Percentiles rank a stretch among this genome's conserved stretches.
These are phyloP conservation scores for Aspergillus vadensis DNA, from an alignment of 2,329 filamentous ascomycete species.

Conservation along the genomic window DNA sequence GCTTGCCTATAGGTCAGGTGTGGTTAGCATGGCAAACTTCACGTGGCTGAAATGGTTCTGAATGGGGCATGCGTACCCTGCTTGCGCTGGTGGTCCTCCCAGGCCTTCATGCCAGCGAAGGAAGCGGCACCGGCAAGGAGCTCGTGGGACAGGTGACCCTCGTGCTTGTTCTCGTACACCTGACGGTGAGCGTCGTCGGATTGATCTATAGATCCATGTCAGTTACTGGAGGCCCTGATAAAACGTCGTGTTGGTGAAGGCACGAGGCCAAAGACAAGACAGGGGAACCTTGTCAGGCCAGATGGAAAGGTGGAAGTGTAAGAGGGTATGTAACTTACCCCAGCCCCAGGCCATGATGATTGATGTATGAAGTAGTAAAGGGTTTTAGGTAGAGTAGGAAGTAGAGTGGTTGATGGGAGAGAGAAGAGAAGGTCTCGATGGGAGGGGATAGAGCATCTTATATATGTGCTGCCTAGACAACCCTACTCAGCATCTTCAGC, in stretches of 20 bases:
- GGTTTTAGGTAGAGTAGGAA: slow-evolving; percentile 5
- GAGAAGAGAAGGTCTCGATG: neutral
- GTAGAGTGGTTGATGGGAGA: neutral
- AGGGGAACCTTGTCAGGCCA: neutral
- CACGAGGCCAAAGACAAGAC: neutral
- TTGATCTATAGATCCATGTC: slow-evolving; percentile 44
- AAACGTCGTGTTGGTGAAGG: neutral
- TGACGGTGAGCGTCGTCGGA: slow-evolving; percentile 57
- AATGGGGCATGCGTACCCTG: slow-evolving; percentile 55
- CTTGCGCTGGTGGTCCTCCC: slow-evolving; percentile 71
- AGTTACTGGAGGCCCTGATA: neutral
- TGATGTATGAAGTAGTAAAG: slow-evolving; percentile 11
- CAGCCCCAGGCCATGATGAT: slow-evolving; percentile 40
- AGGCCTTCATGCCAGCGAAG: slow-evolving; percentile 78
- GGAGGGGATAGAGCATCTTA: slow-evolving; percentile 5
- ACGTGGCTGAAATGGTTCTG: neutral
- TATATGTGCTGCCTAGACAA: slow-evolving; percentile 5
- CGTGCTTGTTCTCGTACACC: slow-evolving; percentile 57
- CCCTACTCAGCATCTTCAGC: slow-evolving; percentile 6
- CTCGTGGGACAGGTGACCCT: slow-evolving; percentile 71
- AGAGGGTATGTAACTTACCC: slow-evolving; percentile 26
- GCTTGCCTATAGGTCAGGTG: slow-evolving; percentile 57
- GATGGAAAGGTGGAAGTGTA: neutral
- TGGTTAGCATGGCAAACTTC: neutral
- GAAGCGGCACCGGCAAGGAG: slow-evolving; percentile 72